Percentiles rank a stretch among this genome's conserved stretches.
Evolutionary conservation across 768 basidiomycete genomes (phyloP).

Genomic region (Thelephora aurantiotincta): DNA sequence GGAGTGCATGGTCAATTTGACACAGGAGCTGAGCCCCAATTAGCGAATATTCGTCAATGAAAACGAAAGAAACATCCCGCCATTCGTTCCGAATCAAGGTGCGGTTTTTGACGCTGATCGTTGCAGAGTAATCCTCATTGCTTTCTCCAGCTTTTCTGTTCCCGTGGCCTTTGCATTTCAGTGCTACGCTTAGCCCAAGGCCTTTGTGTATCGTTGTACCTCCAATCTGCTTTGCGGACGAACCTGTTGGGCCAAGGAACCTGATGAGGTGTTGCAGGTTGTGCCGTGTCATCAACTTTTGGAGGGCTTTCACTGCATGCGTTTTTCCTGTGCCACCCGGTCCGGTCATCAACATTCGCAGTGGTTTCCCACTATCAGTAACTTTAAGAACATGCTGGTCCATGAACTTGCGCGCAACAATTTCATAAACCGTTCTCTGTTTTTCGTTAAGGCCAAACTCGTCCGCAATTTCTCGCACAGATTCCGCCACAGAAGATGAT

Average conservation of each 20-base stretch:
- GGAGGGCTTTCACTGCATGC: neutral
- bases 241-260: neutral
- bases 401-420: conserved; percentile 4
- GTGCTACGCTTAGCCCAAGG: conserved; percentile 2
- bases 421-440: conserved; percentile 8
- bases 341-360: conserved; percentile 21
- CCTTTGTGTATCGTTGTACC: conserved; percentile 28
- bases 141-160: conserved; percentile 10
- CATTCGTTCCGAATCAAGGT: conserved; percentile 18
- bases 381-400: neutral
- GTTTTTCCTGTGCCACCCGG: neutral
- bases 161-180: conserved; percentile 3
- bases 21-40: conserved; percentile 19
- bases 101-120: conserved; percentile 11
- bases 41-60: conserved; percentile 27
- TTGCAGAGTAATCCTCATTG: conserved; percentile 5
- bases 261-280: conserved; percentile 10
- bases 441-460: conserved; percentile 8
- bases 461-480: neutral
- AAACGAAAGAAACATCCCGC: conserved; percentile 24
- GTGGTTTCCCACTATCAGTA: conserved; percentile 8
- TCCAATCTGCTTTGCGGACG: conserved; percentile 19
- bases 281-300: neutral
- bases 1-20: conserved; percentile 18
- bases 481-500: conserved; percentile 1